phyloP scores from a whole-genome alignment of 371 early-diverging fungal species.

The Fennellomyces sp. region DNA sequence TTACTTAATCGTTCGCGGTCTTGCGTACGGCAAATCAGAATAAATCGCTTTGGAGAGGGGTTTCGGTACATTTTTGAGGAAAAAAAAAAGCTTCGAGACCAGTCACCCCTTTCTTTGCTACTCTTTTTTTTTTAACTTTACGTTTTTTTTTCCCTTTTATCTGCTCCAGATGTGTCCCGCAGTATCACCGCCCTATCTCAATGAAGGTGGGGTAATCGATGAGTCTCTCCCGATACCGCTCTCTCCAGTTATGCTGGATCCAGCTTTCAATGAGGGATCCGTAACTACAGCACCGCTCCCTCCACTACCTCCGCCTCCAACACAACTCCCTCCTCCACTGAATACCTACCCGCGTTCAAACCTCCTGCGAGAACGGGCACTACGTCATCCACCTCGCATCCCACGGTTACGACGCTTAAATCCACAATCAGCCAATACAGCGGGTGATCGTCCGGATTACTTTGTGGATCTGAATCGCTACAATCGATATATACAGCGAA shows the following conservation, averaged over 20 bases:
- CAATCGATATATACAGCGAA: background rate
- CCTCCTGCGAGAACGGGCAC: conserved; percentile 8
- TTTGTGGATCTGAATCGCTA: conserved; percentile 1
- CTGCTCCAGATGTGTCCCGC: conserved; percentile 1
- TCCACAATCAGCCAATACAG: background rate
- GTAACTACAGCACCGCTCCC: conserved; percentile 3
- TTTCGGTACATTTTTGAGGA: background rate
- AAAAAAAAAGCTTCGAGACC: too few species aligned
- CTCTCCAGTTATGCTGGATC: conserved; percentile 1
- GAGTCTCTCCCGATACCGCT: background rate
- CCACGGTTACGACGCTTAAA: conserved; percentile 13
- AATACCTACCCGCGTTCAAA: background rate
- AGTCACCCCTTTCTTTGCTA: background rate
- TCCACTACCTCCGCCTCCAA: conserved; percentile 4
- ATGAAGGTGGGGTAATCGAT: background rate
- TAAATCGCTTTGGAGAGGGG: background rate
- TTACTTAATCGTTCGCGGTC: conserved; percentile 6
- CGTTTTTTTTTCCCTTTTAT: background rate
- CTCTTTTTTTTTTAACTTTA: background rate
- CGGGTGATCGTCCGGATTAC: background rate
- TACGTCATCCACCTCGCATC: conserved; percentile 17
- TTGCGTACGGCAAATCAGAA: background rate
- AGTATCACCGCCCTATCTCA: background rate
- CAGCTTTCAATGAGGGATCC: background rate
- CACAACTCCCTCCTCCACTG: background rate